Evolutionary conservation across 108 stramenopile genomes (phyloP).

Genomic region (Fragilaria crotonensis): DNA sequence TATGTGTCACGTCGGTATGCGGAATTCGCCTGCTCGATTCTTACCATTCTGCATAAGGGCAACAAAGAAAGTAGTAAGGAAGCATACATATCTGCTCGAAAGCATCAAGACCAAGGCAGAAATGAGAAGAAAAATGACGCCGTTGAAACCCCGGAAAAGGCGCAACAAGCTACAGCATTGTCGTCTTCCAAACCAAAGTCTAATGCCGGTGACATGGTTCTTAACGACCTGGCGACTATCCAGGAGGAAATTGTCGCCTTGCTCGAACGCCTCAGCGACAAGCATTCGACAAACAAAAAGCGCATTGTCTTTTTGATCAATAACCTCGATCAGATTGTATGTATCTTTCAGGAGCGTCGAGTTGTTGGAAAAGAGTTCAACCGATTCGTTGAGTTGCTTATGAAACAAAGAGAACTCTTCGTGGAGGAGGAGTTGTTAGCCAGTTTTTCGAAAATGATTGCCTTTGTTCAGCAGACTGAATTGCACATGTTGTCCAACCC

Average conservation of each 20-base stretch:
- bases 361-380: constrained; percentile 88
- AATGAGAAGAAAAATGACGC: not conserved
- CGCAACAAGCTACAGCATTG: not conserved
- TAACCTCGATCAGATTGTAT: constrained; percentile 90
- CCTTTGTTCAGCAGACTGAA: constrained; percentile 94
- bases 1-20: constrained; percentile 94
- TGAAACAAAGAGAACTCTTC: constrained; percentile 89
- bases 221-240: constrained; percentile 70
- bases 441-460: constrained; percentile 91
- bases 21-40: constrained; percentile 90
- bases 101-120: not conserved
- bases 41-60: constrained; percentile 79
- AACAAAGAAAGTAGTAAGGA: constrained; percentile 21
- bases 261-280: constrained; percentile 78
- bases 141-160: not conserved
- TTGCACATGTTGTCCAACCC: constrained; percentile 48
- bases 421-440: constrained; percentile 94
- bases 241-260: constrained; percentile 64
- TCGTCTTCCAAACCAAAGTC: not conserved
- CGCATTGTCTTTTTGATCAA: constrained; percentile 94
- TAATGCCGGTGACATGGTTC: constrained; percentile 79
- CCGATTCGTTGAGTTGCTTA: constrained; percentile 82
- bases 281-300: constrained; percentile 77
- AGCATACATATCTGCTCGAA: not conserved
- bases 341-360: constrained; percentile 90